phyloP scores from a whole-genome alignment of 805 yeast species.

The Wickerhamiella azymoides region DNA sequence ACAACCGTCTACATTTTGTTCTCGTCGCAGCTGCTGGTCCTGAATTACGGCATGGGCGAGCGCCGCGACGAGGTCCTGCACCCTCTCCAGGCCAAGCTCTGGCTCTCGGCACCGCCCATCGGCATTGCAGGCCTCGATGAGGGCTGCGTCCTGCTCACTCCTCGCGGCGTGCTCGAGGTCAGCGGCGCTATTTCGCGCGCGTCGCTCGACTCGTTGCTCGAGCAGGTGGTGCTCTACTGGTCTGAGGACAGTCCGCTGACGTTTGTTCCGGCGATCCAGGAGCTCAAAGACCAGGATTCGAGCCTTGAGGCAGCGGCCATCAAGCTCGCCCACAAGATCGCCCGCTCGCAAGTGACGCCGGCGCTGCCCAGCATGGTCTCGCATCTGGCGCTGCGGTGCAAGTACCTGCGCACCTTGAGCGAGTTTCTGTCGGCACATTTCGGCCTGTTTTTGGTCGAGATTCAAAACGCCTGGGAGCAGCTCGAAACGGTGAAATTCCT shows the following conservation, averaged over 20 bases:
- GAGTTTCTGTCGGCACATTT: background rate
- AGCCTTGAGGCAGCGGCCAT: background rate
- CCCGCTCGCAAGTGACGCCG: background rate
- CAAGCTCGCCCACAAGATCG: background rate
- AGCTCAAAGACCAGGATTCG: background rate
- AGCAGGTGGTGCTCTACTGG: conserved; percentile 1
- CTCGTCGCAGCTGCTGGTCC: background rate
- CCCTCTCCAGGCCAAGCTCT: background rate
- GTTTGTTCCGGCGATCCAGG: background rate
- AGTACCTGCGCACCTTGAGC: background rate
- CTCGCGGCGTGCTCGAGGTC: background rate
- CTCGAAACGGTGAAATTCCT: background rate
- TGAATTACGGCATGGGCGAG: background rate
- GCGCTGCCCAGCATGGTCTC: background rate
- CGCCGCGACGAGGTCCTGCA: background rate
- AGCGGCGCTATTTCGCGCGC: background rate
- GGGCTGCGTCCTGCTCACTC: conserved; percentile 1
- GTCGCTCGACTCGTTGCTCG: background rate
- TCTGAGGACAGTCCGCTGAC: background rate
- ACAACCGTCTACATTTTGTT: background rate
- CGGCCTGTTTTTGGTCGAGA: background rate
- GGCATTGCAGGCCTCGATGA: background rate
- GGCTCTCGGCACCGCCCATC: background rate
- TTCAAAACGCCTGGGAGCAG: conserved; percentile 3
- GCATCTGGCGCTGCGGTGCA: conserved; percentile 1